Evolutionary conservation across 2,329 filamentous ascomycete species (phyloP).

Genomic region (Trichoderma sp.): DNA sequence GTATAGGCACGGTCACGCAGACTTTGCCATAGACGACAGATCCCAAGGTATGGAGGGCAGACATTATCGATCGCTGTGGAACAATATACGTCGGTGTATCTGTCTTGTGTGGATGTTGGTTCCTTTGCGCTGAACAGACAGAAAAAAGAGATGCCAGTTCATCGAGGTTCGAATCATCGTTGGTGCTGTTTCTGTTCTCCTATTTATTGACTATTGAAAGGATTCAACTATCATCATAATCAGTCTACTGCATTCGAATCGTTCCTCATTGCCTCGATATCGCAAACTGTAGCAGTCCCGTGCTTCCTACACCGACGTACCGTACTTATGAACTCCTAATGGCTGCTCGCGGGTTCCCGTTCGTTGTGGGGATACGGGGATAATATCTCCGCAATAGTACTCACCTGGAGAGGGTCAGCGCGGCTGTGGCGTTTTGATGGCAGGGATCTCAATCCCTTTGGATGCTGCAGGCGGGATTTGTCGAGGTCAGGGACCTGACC

Average conservation of each 20-base stretch:
- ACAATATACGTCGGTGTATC: not conserved
- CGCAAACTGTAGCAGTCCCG: not conserved
- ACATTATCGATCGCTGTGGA: not conserved
- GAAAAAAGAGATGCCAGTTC: not conserved
- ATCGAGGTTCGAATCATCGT: too few relatives aligned
- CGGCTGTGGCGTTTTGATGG: not conserved
- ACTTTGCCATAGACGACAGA: slow-evolving; percentile 14
- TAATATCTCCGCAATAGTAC: slow-evolving; percentile 4
- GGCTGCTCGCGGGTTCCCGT: not conserved
- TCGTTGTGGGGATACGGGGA: not conserved
- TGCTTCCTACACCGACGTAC: not conserved
- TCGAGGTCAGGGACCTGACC: not conserved
- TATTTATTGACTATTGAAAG: not conserved
- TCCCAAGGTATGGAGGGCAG: not conserved
- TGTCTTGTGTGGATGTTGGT: not conserved
- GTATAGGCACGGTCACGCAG: not conserved
- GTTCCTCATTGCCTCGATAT: not conserved
- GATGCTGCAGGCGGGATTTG: not conserved
- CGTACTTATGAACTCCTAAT: not conserved
- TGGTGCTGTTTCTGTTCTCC: not conserved
- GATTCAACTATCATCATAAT: not conserved
- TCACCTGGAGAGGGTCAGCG: not conserved
- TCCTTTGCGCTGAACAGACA: not conserved
- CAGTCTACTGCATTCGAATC: not conserved
- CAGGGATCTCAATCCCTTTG: not conserved